Base-by-base conservation (phyloP, 345 rosid species). In the Salix koriyanagi region DNA sequence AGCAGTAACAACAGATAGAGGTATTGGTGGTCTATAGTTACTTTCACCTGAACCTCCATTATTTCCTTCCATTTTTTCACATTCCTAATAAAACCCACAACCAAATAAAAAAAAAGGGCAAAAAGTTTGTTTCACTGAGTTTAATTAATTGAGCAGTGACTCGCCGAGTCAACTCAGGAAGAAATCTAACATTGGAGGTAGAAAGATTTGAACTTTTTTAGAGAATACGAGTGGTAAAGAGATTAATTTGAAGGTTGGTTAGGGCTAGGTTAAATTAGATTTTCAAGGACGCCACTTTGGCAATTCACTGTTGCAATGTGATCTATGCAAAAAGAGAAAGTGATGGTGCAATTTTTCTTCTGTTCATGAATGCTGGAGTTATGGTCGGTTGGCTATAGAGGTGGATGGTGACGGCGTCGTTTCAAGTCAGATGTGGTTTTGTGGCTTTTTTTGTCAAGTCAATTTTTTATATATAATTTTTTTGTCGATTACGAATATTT, bases 31-130 rank as follows among this genome's bases (percentile, higher is more conserved):
- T n/a, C n/a, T n/a, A n/a, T n/a, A n/a, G 0, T 34, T 91, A 26
- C 41, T 92, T 77, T 87, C 87, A 71, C 91, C 77, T 65, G 93
- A 77, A 61, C 93, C 82, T 70, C 87, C 89, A 76, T 87, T 89
- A 46, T 83, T 89, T 34, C 82, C 80, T 37, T 94, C 96, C 97
- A 92, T 94, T 78, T 72, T 75, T 77, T 86, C 86, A 81, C 83
- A 81, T 83, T 67, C 79, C 79, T 44, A n/a, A 25, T 32, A 16
- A 6, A 61, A 19, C 19, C 26, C 34, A 37, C 28, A 46, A 21
- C 15, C 41, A 15, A 48, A 36, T 10, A 32, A 50, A 16, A 48
- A 1, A 48, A 48, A 48, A 16, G 6, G 6, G 2, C 58, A 19
- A 61, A 41, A 50, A 56, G n/a, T 30, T 6, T 30, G 58, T 6